Evolutionary conservation across 495 filamentous ascomycete genomes (phyloP), one percentile per base, ranked within the genome.

Genomic region (Staphylotrichum tortipilum): DNA sequence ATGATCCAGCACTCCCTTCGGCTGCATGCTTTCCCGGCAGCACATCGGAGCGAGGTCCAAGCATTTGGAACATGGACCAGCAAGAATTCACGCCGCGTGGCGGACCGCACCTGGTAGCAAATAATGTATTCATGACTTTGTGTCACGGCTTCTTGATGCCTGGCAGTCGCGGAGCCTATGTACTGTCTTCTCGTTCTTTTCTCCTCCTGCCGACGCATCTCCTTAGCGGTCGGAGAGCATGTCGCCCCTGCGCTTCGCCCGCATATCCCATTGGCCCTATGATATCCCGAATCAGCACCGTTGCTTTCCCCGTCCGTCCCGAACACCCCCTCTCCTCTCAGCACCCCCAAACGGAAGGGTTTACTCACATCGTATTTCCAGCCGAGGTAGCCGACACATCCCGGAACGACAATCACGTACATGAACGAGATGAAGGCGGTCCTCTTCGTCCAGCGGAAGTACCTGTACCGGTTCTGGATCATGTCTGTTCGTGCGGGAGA

Each of bases 371-470:
- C 91, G 23, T 80, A 87, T 50, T 73, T 76, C 59, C 82, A 94
- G 17, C 77, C 87, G 30, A 90, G 43, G 52, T 82, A 81, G 29
- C 80, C 81, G 45, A 95, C 34, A 29, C 83, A 67, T 26, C 67
- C 62, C 6, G 92, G 92, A 19, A 96, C 76, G 30, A 78, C 68
- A 22, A 80, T 68, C 48, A 83, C 75, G 68, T 88, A 95, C 28
- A 81, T 63, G 59, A 95, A 79, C 4, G 81, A 84, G 53, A 94
- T 54, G 74, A 79, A 79, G 21, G 86, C 88, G 37, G 89, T 92
- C 55, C 86, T 76, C 21, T 80, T 76, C 12, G 83, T 96, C 86
- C 86, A 97, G 60, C 87, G 79, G 78, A 96, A 98, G 79, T 89
- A 94, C 71, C 86, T 90, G 79, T 89, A 84, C 42, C 92, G 86